A percentile compares a stretch with the other conserved stretches of the same genome.
Conservation (phyloP, 495 filamentous ascomycete genomes). For the Penicillium ochrochloron region DNA sequence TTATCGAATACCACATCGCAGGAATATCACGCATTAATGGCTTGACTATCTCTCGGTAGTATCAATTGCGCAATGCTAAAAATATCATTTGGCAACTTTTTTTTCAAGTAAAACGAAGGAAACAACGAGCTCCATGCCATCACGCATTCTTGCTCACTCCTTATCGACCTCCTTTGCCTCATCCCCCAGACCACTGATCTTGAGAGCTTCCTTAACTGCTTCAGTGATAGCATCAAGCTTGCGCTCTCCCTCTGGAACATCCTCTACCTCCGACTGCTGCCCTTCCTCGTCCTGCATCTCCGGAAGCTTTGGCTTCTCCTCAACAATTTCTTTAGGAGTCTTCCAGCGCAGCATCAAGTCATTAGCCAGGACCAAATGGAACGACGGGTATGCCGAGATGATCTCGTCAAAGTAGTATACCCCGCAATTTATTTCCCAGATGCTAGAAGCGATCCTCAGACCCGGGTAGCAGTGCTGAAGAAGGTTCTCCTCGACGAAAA, state of each 20-base stretch:
- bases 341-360: slow-evolving; percentile 72
- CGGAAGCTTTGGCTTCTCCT: neutral
- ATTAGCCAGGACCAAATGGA: slow-evolving; percentile 69
- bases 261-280: neutral
- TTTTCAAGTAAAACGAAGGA: neutral
- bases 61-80: neutral
- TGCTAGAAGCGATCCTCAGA: slow-evolving; percentile 71
- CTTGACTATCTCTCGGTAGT: neutral
- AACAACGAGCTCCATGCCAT: neutral
- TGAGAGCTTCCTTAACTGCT: slow-evolving; percentile 7
- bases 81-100: neutral
- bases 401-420: slow-evolving; percentile 64
- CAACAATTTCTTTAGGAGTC: slow-evolving; percentile 41
- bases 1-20: neutral
- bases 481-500: slow-evolving; percentile 69
- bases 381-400: slow-evolving; percentile 56
- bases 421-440: slow-evolving; percentile 67
- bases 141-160: neutral
- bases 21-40: neutral
- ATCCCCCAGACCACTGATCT: slow-evolving; percentile 15
- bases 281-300: neutral
- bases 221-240: neutral
- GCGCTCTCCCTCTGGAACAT: neutral
- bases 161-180: slow-evolving; percentile 14
- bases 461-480: slow-evolving; percentile 67